Conservation (phyloP, 2,329 filamentous ascomycete genomes). For the Aspergillus persii region DNA sequence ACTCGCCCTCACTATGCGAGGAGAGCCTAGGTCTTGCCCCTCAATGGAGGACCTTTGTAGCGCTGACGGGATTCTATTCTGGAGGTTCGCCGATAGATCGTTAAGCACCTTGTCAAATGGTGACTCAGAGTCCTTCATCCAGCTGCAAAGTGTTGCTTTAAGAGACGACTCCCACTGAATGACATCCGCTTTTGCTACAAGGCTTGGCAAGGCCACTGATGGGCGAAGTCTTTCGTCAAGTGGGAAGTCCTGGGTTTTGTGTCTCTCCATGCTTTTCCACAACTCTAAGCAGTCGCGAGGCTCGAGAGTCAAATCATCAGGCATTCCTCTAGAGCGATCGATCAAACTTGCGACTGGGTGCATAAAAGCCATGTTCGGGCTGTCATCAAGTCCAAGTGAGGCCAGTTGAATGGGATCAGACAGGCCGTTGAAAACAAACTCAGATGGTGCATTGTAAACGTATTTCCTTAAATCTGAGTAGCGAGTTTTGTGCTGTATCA, state of each 20-base stretch:
- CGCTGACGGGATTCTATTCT: neutral
- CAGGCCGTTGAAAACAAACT: neutral
- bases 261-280: neutral
- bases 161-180: neutral
- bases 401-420: neutral
- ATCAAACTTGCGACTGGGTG: neutral
- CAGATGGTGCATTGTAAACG: neutral
- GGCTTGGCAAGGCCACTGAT: neutral
- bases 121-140: neutral
- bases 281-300: neutral
- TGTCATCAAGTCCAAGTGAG: neutral
- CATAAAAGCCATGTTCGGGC: neutral
- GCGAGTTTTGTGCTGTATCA: neutral
- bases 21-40: neutral
- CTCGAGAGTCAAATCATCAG: neutral
- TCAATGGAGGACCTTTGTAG: neutral
- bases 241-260: neutral
- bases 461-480: neutral
- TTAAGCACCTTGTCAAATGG: neutral
- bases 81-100: neutral
- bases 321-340: neutral
- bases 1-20: neutral
- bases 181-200: neutral
- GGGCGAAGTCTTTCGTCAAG: neutral
- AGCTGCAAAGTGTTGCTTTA: neutral